Base-by-base conservation (phyloP, 1,284 basidiomycete genomes). In the Chondrostereum purpureum region DNA sequence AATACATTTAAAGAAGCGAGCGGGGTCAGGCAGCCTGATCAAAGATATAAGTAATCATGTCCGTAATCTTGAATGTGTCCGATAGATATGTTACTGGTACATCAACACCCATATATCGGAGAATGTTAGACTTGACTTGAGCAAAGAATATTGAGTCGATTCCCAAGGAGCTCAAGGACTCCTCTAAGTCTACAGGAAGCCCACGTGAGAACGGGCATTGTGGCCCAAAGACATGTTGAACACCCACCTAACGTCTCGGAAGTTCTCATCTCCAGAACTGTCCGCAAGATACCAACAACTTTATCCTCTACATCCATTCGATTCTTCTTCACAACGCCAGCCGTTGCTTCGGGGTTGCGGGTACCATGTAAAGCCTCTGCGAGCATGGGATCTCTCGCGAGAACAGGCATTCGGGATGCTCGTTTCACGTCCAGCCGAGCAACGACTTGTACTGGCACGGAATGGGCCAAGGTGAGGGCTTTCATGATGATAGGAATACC, bases 111-210 rank as follows among this genome's bases (percentile, higher is more conserved):
- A 62, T 48, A 43, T 59, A 51, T 33, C 58, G 59, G 19, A 59
- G 37, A 27, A 62, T 50, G 42, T 54, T 55, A 4, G 53, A 57
- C 20, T 60, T 58, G 45, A 62, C 58, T 42, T 64, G 61, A 2
- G 58, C 56, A 47, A 62, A 62, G 6, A 58, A 57, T 39, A 64
- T 62, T 0, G 62, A 64, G 44, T 62, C 62, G 27, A 55, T 34
- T 4, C 61, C 61, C 12, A 53, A 58, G 4, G 58, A 53, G 2
- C 52, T 56, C 24, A 63, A 47, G 8, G 58, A 53, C 16, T 60
- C 58, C 5, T 55, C 50, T 5, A 53, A 44, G 38, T 63, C 61
- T 63, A 33, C 13, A n/a, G n/a, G n/a, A n/a, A n/a, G n/a, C 38
- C 5, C 12, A 8, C 6, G 22, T 20, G 20, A 17, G 16, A n/a